Base-by-base conservation (phyloP, 768 basidiomycete species). In the Lanmaoa rubissima region DNA sequence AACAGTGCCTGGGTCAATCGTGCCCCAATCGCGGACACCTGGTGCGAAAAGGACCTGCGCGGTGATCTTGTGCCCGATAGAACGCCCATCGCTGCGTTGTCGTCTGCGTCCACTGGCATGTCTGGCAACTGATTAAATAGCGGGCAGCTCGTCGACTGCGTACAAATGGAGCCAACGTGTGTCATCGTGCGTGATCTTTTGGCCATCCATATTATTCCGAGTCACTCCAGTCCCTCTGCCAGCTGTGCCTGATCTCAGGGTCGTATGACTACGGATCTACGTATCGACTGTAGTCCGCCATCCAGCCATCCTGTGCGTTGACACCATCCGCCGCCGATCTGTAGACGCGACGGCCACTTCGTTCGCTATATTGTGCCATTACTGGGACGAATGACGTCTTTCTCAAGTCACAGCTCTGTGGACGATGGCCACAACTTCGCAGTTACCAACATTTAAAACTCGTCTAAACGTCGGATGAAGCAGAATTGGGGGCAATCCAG, bases 1-100 rank as follows among this genome's bases (percentile, higher is more conserved):
- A 59, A 50, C 51, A 67, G 24, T 45, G 54, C 57, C 39, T 39
- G 57, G 1, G 64, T 44, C 53, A 67, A 7, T 12, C 63, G 57
- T 9, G 57, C 55, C 16, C 65, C 63, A 11, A 66, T 62, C 24
- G 55, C 62, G 19, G 65, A 46, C 51, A 66, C 59, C 31, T 65
- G 58, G 48, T 62, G 60, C 10, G 62, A 47, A 39, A 68, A 42
- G 4, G 53, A 48, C 44, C 40, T 42, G 19, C 60, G 64, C 10
- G 58, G 13, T 17, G 51, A 1, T 54, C 47, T 56, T 35, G 53
- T 11, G 32, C 54, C 61, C 32, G 57, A 44, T n/a, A 11, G 11
- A 17, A 39, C 1, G 17, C 48, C 24, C 64, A 67, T 65, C 2
- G 10, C 41, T 48, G 19, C 10, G 34, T 50, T 47, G 51, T 55